Evolutionary conservation across 352 stramenopile genomes (phyloP).

Genomic region (Phytophthora uliginosa): DNA sequence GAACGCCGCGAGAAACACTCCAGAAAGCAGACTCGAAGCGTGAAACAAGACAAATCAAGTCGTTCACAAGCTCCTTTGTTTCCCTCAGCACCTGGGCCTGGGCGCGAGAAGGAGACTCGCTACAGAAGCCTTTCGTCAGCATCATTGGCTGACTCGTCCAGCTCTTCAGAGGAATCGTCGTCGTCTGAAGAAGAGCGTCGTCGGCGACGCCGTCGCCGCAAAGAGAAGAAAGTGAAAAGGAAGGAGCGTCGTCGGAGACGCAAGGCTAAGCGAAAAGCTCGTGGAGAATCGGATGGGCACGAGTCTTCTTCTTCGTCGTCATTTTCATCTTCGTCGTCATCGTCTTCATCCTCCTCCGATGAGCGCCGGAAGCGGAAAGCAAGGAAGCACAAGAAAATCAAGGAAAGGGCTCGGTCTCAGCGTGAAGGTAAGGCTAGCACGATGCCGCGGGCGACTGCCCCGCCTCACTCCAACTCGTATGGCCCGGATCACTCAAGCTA

Average conservation of each 20-base stretch:
- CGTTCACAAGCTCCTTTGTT: conserved; percentile 9
- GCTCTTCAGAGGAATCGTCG: conserved; percentile 29
- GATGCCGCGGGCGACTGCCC: conserved; percentile 5
- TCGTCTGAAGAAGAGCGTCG: conserved; percentile 35
- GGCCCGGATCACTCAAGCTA: conserved; percentile 30
- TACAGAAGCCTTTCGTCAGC: neutral
- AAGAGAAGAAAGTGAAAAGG: conserved; percentile 30
- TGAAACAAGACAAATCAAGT: conserved; percentile 6
- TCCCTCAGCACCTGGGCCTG: neutral
- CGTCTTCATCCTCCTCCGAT: conserved; percentile 38
- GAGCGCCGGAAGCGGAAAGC: conserved; percentile 37
- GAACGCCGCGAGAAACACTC: conserved; percentile 13
- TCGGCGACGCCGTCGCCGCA: conserved; percentile 26
- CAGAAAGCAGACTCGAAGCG: conserved; percentile 16
- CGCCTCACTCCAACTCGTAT: conserved; percentile 30
- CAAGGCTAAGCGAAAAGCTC: conserved; percentile 38
- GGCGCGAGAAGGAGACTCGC: neutral
- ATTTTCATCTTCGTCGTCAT: conserved; percentile 18
- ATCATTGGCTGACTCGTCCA: conserved; percentile 2
- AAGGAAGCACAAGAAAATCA: conserved; percentile 44
- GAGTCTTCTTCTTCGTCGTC: conserved; percentile 32
- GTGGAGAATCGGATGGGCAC: conserved; percentile 22
- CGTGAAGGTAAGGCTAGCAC: conserved; percentile 20
- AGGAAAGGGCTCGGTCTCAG: conserved; percentile 29
- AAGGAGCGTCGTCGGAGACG: conserved; percentile 36